These are phyloP conservation scores for Clavispora asparagi DNA, from an alignment of 805 yeast genomes.

Conservation along the genomic window DNA sequence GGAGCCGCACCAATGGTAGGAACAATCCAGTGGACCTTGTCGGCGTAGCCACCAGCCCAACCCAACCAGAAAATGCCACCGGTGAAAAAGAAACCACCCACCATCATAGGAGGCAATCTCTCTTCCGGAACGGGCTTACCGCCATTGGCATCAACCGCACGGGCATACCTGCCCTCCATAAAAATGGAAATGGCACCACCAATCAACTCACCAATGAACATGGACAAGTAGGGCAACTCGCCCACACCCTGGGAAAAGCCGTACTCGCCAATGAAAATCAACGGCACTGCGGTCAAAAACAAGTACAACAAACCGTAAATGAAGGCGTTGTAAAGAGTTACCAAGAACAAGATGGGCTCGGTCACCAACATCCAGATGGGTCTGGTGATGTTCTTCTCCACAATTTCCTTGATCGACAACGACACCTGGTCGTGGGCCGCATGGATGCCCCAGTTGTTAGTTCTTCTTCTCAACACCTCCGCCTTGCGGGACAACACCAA, in stretches of 20 bases:
- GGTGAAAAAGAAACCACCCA: conserved; percentile 12
- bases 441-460: conserved; percentile 79
- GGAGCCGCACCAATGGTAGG: conserved; percentile 59
- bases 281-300: conserved; percentile 70
- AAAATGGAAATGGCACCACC: conserved; percentile 52
- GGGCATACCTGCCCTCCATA: conserved; percentile 50
- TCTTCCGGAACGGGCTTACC: conserved; percentile 19
- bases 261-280: conserved; percentile 49
- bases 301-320: conserved; percentile 76
- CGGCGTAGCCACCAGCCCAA: conserved; percentile 16
- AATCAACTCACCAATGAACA: conserved; percentile 61
- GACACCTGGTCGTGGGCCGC: conserved; percentile 59
- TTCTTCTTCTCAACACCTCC: conserved; percentile 51
- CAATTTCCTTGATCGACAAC: conserved; percentile 43
- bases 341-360: conserved; percentile 68
- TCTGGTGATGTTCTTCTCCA: conserved; percentile 55
- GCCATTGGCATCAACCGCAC: conserved; percentile 26
- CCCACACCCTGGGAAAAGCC: conserved; percentile 56
- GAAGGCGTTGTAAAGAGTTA: conserved; percentile 70
- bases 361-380: conserved; percentile 62
- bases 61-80: conserved; percentile 17
- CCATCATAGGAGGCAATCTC: conserved; percentile 18
- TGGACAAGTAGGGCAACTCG: conserved; percentile 74
- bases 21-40: conserved; percentile 24
- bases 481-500: conserved; percentile 62